A percentile compares a stretch with the other conserved stretches of the same genome.
These are phyloP conservation scores for Senna siamea DNA, from an alignment of 306 rosid genomes.

Conservation along the genomic window DNA sequence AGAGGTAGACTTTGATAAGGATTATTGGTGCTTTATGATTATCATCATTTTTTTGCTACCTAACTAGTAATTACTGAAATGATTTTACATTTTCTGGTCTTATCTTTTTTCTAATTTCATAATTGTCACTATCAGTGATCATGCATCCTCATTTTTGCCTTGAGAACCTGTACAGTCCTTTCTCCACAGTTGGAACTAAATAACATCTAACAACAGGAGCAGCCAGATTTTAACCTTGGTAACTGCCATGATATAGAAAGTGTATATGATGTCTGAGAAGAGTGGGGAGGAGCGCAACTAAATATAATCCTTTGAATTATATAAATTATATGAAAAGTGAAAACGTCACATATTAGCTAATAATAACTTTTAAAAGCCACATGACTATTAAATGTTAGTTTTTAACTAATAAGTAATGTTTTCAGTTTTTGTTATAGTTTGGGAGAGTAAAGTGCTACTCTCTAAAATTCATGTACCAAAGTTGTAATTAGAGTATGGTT, in stretches of 20 bases:
- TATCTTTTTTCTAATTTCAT: constrained; percentile 13
- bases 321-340: too few species aligned
- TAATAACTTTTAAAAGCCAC: too few species aligned
- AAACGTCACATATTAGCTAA: too few species aligned
- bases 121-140: constrained; percentile 11
- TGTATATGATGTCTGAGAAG: too few species aligned
- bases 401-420: too few species aligned
- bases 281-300: too few species aligned
- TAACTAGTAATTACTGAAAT: neutral
- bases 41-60: constrained; percentile 21
- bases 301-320: too few species aligned
- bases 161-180: constrained; percentile 17
- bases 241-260: neutral
- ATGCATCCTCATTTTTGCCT: constrained; percentile 8
- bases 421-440: too few species aligned
- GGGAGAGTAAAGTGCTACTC: too few species aligned
- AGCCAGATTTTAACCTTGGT: neutral
- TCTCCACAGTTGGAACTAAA: constrained; percentile 7
- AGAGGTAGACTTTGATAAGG: constrained; percentile 61
- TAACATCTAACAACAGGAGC: neutral
- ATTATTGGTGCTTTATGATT: constrained; percentile 28
- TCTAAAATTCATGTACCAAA: too few species aligned
- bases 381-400: too few species aligned
- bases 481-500: too few species aligned
- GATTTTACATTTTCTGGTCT: constrained; percentile 4